Conservation (phyloP, 805 yeast genomes). For the Pichia pseudocactophila region DNA sequence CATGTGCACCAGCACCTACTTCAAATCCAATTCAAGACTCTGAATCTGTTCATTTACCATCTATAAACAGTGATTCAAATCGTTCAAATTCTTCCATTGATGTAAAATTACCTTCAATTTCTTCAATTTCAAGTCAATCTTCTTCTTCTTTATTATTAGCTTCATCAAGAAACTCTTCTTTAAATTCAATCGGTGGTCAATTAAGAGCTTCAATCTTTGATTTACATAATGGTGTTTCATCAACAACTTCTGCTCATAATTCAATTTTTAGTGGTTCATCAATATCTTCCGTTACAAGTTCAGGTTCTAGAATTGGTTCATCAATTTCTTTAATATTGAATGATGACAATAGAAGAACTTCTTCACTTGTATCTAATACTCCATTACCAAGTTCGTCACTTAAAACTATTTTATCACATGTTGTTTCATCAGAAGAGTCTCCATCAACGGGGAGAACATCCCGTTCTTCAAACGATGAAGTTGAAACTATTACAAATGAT, state of each 20-base stretch:
- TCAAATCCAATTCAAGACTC: background rate
- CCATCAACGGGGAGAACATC: background rate
- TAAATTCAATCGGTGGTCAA: conserved; percentile 3
- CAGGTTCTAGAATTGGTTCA: conserved; percentile 21
- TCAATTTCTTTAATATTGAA: conserved; percentile 22
- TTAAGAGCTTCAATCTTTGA: conserved; percentile 14
- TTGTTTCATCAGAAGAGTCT: background rate
- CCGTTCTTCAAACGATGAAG: background rate
- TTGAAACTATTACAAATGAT: background rate
- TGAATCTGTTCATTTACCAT: conserved; percentile 5
- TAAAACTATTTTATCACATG: background rate
- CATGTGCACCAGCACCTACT: conserved; percentile 36
- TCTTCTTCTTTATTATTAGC: background rate
- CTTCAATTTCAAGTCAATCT: conserved; percentile 12
- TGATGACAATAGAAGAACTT: conserved; percentile 13
- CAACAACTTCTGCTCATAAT: conserved; percentile 19
- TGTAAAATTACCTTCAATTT: conserved; percentile 4
- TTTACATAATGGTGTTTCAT: conserved; percentile 7
- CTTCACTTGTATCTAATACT: background rate
- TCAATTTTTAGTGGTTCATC: conserved; percentile 22
- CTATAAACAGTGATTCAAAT: background rate
- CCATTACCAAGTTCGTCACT: conserved; percentile 3
- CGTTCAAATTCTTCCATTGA: conserved; percentile 3
- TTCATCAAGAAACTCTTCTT: conserved; percentile 2
- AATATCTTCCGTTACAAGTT: conserved; percentile 13